Base-by-base conservation (phyloP, 768 basidiomycete species). In the Mycena pura region DNA sequence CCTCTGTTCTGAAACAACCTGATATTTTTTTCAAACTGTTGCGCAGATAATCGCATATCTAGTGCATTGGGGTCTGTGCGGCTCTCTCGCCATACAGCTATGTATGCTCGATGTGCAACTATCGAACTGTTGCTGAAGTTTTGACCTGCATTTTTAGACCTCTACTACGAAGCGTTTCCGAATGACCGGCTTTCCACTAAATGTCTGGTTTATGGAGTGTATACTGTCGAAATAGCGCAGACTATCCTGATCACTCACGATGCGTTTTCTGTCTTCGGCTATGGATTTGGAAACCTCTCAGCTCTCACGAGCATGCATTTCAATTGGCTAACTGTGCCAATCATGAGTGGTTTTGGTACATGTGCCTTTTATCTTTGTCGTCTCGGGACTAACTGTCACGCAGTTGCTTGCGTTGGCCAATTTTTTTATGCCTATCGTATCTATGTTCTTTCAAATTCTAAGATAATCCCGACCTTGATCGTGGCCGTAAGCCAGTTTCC, bases 161-260 rank as follows among this genome's bases (percentile, higher is more conserved):
- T 73, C 6, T 74, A 73, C 51, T 68, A 73, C 48, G 51, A 73
- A 9, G 67, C 70, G 5, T 74, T 74, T 46, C 72, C 71, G 0
- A 67, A 64, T 7, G 73, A 74, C 48, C 64, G 63, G 8, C 27
- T 28, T 11, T 36, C 62, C 7, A 63, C 67, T 29, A 72, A 73
- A 47, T 27, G 47, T 17, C 57, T 74, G 32, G 73, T 73, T 10
- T 56, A 44, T 24, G 5, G 24, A 3, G 67, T 70, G 14, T 64
- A 62, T 22, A 22, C 57, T 5, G 54, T 71, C 11, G 70, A 67
- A 44, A 29, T 66, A 14, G n/a, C 64, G 4, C 70, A 71, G 36
- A 71, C 70, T 3, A 49, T 68, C 5, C 58, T 71, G 19, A 34
- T 62, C 10, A 71, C 68, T 3, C 41, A n/a, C 27, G 45, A 46